A percentile compares a stretch with the other conserved stretches of the same genome.
Evolutionary conservation across 345 rosid species (phyloP).

Genomic region (Camelina neglecta): DNA sequence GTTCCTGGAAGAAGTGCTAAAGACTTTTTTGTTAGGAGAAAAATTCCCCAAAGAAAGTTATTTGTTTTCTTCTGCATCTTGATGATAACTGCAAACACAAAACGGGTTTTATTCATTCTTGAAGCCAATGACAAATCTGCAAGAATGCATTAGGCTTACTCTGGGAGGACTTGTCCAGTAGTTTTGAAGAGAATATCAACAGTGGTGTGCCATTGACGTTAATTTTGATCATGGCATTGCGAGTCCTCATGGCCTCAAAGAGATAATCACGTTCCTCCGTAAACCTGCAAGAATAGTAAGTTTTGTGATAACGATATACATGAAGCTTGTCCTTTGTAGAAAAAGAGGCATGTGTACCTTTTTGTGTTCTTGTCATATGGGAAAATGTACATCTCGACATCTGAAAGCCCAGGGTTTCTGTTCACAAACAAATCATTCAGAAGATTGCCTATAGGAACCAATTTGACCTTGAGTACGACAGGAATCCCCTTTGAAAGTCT

Average conservation of each 20-base stretch:
- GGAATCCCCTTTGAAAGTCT: slow-evolving; percentile 55
- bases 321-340: slow-evolving; percentile 9
- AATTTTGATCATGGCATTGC: slow-evolving; percentile 54
- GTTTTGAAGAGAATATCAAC: slow-evolving; percentile 70
- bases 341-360: slow-evolving; percentile 48
- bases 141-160: slow-evolving; percentile 48
- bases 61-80: slow-evolving; percentile 41
- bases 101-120: not conserved
- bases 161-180: slow-evolving; percentile 51
- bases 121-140: slow-evolving; percentile 1
- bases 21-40: slow-evolving; percentile 28
- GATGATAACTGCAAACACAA: slow-evolving; percentile 28
- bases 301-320: not conserved
- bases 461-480: slow-evolving; percentile 48
- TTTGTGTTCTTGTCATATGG: slow-evolving; percentile 48
- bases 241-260: slow-evolving; percentile 45
- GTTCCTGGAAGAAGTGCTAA: slow-evolving; percentile 37
- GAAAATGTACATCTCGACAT: slow-evolving; percentile 64
- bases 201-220: slow-evolving; percentile 55
- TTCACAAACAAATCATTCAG: slow-evolving; percentile 48
- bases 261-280: slow-evolving; percentile 41
- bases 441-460: slow-evolving; percentile 49
- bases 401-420: slow-evolving; percentile 52
- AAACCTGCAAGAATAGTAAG: slow-evolving; percentile 38
- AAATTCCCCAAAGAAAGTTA: slow-evolving; percentile 43